Percentiles rank a stretch among this genome's conserved stretches.
These are phyloP conservation scores for Trypanosoma lewisi DNA, from an alignment of 208 protist species.

Conservation along the genomic window DNA sequence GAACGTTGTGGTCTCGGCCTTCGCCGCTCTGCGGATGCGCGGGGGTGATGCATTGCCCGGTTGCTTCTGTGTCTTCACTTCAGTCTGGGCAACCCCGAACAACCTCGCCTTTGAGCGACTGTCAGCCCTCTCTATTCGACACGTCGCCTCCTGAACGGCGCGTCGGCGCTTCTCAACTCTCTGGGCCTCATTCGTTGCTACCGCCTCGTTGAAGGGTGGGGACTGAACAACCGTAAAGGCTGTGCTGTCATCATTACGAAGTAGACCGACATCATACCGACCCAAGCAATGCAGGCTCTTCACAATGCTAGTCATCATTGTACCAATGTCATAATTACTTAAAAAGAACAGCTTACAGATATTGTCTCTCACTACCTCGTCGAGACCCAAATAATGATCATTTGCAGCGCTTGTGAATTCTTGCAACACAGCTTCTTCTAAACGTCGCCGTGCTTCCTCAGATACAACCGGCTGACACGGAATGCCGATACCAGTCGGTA, in stretches of 20 bases:
- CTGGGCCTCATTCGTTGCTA: constrained; percentile 15
- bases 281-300: constrained; percentile 75
- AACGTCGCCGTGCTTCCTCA: constrained; percentile 31
- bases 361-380: constrained; percentile 66
- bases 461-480: constrained; percentile 29
- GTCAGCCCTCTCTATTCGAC: constrained; percentile 54
- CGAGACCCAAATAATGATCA: constrained; percentile 69
- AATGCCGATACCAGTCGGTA: background rate
- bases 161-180: constrained; percentile 47
- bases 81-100: constrained; percentile 17
- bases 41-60: background rate
- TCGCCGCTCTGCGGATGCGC: background rate
- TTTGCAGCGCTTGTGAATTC: constrained; percentile 42
- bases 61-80: background rate
- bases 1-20: background rate
- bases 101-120: constrained; percentile 34
- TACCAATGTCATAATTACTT: constrained; percentile 71
- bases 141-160: constrained; percentile 48
- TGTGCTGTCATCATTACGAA: constrained; percentile 74
- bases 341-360: constrained; percentile 74
- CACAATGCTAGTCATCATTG: constrained; percentile 59
- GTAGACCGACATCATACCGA: constrained; percentile 73
- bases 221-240: constrained; percentile 84
- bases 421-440: constrained; percentile 43
- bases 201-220: constrained; percentile 42